Conservation (phyloP, 2,329 filamentous ascomycete genomes). For the Apiospora rasikravindrae region DNA sequence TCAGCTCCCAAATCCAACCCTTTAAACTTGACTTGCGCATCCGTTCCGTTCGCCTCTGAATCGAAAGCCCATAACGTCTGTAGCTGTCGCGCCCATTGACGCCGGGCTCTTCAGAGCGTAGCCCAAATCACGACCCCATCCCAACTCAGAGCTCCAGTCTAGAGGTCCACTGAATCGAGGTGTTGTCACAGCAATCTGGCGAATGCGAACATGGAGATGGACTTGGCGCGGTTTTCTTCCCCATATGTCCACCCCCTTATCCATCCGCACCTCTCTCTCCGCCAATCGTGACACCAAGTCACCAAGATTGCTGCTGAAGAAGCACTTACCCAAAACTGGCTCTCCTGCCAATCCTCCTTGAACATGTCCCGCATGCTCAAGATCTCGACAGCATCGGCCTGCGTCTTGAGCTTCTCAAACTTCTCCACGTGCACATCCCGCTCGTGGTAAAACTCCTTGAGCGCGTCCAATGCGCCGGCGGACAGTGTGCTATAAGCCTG, state of each 20-base stretch:
- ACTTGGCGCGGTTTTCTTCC: background rate
- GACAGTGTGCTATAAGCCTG: constrained; percentile 62
- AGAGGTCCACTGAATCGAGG: background rate
- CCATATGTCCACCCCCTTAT: background rate
- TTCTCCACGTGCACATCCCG: constrained; percentile 68
- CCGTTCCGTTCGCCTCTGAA: background rate
- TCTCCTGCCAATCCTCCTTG: constrained; percentile 81
- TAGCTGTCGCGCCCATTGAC: background rate
- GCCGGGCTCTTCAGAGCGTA: background rate
- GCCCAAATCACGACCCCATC: background rate
- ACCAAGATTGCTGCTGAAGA: background rate
- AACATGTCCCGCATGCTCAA: constrained; percentile 71
- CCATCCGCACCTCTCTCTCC: background rate
- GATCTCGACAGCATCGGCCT: constrained; percentile 61
- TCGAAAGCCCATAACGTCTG: background rate
- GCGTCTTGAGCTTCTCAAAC: constrained; percentile 70
- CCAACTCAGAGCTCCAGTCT: background rate
- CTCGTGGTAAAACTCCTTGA: constrained; percentile 77
- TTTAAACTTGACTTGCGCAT: background rate
- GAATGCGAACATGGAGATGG: background rate
- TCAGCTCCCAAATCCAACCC: background rate
- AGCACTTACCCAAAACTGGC: constrained; percentile 76
- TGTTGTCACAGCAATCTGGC: background rate
- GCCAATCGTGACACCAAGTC: too few species aligned
- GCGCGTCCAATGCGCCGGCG: constrained; percentile 67